Percentiles rank a stretch among this genome's conserved stretches.
These are phyloP conservation scores for Candida nitratophila DNA, from an alignment of 805 yeast species.

Conservation along the genomic window DNA sequence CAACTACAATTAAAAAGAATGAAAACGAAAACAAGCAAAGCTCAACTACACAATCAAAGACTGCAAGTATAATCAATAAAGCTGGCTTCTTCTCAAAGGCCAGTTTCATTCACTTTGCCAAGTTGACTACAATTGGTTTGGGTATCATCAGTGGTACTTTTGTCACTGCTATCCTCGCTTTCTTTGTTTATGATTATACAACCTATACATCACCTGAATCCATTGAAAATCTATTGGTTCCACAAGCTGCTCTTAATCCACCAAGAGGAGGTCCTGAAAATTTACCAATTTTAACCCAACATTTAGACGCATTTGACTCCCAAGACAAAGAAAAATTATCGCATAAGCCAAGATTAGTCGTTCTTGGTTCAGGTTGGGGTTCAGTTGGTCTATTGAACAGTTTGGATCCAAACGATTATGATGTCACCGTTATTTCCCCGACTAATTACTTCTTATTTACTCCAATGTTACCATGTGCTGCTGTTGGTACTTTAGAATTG, in stretches of 20 bases:
- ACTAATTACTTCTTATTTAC: constrained; percentile 64
- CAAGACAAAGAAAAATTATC: constrained; percentile 36
- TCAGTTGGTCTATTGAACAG: constrained; percentile 51
- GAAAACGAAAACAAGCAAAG: not conserved
- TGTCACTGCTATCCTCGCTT: constrained; percentile 33
- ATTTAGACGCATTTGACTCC: constrained; percentile 51
- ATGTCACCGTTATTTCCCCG: constrained; percentile 62
- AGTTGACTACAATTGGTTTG: constrained; percentile 27
- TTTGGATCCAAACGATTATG: constrained; percentile 47
- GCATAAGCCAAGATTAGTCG: constrained; percentile 49
- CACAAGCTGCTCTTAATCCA: constrained; percentile 47
- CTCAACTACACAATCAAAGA: not conserved
- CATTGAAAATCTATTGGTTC: constrained; percentile 40
- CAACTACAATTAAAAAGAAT: too few species aligned
- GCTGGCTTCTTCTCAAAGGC: not conserved
- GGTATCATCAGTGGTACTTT: constrained; percentile 40
- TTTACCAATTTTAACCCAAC: constrained; percentile 50
- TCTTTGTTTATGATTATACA: constrained; percentile 59
- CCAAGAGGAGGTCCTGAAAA: constrained; percentile 65
- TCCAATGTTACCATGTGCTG: constrained; percentile 63
- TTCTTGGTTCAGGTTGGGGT: constrained; percentile 70
- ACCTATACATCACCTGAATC: constrained; percentile 44
- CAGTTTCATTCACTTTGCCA: constrained; percentile 25
- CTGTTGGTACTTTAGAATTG: constrained; percentile 63
- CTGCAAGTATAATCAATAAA: not conserved